A percentile compares a stretch with the other conserved stretches of the same genome.
Conservation (phyloP, 179 eudicot genomes). For the Beta lomatogona region DNA sequence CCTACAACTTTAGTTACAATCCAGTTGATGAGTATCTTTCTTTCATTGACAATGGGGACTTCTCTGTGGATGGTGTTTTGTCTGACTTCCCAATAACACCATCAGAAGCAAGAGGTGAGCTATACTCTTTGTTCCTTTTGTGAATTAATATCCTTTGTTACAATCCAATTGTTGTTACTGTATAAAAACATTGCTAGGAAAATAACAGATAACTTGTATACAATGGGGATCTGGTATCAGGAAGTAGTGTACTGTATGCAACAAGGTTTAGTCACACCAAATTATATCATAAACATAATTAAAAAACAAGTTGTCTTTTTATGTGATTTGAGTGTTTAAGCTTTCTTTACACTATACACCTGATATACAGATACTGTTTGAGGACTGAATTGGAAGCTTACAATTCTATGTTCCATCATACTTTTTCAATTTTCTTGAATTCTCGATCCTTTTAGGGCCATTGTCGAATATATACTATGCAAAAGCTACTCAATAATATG, state of each 20-base stretch:
- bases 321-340: no score
- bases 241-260: no score
- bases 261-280: no score
- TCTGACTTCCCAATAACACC: constrained; percentile 89
- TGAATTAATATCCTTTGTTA: not conserved
- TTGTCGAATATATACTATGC: not conserved
- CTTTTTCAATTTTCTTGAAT: not conserved
- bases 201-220: not conserved
- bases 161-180: not conserved
- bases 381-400: not conserved
- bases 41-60: constrained; percentile 70
- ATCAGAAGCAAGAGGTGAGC: constrained; percentile 75
- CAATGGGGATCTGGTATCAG: no score
- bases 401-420: not conserved
- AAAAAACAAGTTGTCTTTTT: no score
- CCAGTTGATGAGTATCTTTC: constrained; percentile 68
- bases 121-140: not conserved
- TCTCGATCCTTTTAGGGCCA: not conserved
- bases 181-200: not conserved
- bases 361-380: no score
- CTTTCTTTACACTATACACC: no score
- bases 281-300: no score
- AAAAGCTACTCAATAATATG: not conserved
- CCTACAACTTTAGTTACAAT: constrained; percentile 78
- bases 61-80: constrained; percentile 88